Evolutionary conservation across 2,329 filamentous ascomycete genomes (phyloP).

Genomic region (Fusarium poae): DNA sequence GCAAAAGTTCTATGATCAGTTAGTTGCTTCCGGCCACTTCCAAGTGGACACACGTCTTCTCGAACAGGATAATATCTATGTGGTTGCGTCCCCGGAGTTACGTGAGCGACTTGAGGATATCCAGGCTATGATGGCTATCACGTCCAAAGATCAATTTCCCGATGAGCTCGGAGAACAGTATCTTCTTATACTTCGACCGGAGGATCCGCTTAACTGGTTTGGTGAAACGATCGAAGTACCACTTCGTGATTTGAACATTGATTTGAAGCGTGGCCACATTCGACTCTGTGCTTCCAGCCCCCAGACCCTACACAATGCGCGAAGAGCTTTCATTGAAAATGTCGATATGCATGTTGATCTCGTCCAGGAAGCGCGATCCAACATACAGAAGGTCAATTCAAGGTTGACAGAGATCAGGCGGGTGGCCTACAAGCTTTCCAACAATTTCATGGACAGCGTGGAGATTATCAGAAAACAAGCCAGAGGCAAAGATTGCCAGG

Average conservation of each 20-base stretch:
- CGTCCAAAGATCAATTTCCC: slow-evolving; percentile 65
- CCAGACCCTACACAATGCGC: slow-evolving; percentile 81
- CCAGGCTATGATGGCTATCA: slow-evolving; percentile 83
- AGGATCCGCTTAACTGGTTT: slow-evolving; percentile 83
- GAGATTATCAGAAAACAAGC: slow-evolving; percentile 92
- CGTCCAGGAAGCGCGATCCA: slow-evolving; percentile 91
- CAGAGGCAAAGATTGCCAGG: slow-evolving; percentile 86
- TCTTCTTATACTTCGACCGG: slow-evolving; percentile 85
- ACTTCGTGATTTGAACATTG: slow-evolving; percentile 82
- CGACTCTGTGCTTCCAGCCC: slow-evolving; percentile 91
- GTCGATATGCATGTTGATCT: slow-evolving; percentile 89
- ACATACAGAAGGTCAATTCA: slow-evolving; percentile 90
- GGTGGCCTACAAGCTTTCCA: slow-evolving; percentile 95
- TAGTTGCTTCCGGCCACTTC: slow-evolving; percentile 88
- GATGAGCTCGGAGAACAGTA: slow-evolving; percentile 83
- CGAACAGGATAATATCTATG: slow-evolving; percentile 80
- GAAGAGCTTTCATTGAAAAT: slow-evolving; percentile 80
- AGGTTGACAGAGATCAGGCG: slow-evolving; percentile 95
- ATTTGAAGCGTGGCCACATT: slow-evolving; percentile 87
- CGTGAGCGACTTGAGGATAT: slow-evolving; percentile 83
- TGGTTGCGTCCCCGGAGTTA: slow-evolving; percentile 87
- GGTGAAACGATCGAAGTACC: slow-evolving; percentile 79
- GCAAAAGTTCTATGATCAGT: slow-evolving; percentile 81
- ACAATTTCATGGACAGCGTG: slow-evolving; percentile 98
- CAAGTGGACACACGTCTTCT: slow-evolving; percentile 79